These are phyloP conservation scores for Climacium dendroides DNA, from an alignment of 225 moss, liverwort and hornwort genomes.

Conservation along the genomic window DNA sequence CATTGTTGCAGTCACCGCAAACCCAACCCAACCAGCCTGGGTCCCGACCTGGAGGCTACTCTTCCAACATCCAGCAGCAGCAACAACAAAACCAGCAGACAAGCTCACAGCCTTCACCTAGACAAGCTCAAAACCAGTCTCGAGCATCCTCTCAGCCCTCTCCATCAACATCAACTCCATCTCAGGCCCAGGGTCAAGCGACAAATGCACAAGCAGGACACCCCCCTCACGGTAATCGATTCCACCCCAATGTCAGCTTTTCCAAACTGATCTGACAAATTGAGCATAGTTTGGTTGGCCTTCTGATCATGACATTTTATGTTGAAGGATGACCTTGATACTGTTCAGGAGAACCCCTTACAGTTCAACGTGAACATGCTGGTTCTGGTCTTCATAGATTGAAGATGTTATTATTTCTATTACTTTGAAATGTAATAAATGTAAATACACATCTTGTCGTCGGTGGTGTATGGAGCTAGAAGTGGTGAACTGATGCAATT, in stretches of 20 bases:
- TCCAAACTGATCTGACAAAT: neutral
- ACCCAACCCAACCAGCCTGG: conserved; percentile 25
- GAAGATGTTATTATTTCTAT: neutral
- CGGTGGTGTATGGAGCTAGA: neutral
- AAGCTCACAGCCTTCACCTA: conserved; percentile 23
- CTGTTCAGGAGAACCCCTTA: neutral
- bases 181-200: conserved; percentile 23
- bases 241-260: neutral
- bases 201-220: conserved; percentile 30
- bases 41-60: conserved; percentile 24
- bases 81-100: conserved; percentile 31
- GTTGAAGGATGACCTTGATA: neutral
- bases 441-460: neutral
- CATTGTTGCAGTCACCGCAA: conserved; percentile 34
- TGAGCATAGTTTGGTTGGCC: neutral
- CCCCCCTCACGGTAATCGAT: conserved; percentile 32
- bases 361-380: neutral
- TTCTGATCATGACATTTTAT: neutral
- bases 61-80: conserved; percentile 25
- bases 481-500: neutral
- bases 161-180: conserved; percentile 16
- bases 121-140: conserved; percentile 30
- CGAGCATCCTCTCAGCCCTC: conserved; percentile 40
- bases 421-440: neutral
- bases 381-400: neutral